phyloP scores from a whole-genome alignment of 768 basidiomycete species.

The Mrakia gelida region DNA sequence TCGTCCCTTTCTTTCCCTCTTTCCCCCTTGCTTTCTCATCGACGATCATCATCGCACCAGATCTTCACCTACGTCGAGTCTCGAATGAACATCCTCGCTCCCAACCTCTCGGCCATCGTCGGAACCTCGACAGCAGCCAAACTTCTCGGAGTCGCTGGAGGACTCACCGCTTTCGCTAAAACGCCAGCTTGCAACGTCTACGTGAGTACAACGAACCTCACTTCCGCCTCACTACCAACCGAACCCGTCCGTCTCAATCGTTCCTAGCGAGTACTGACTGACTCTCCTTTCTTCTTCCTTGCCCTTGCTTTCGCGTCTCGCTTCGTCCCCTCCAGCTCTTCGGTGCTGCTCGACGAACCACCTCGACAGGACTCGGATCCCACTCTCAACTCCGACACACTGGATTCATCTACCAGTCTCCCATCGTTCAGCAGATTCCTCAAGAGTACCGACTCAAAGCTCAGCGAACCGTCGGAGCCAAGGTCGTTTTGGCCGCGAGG shows the following conservation, averaged over 20 bases:
- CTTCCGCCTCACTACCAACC: background rate
- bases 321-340: constrained; percentile 58
- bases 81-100: constrained; percentile 95
- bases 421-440: constrained; percentile 76
- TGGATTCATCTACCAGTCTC: constrained; percentile 93
- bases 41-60: constrained; percentile 50
- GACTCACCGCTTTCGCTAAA: constrained; percentile 79
- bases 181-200: constrained; percentile 95
- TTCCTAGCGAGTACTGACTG: background rate
- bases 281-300: background rate
- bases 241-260: too few species aligned
- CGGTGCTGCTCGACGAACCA: constrained; percentile 87
- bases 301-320: too few species aligned
- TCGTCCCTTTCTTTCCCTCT: background rate
- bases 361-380: constrained; percentile 78
- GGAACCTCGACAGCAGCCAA: constrained; percentile 98
- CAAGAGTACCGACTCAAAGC: constrained; percentile 85
- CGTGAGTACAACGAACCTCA: constrained; percentile 51
- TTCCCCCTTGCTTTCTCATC: constrained; percentile 4
- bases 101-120: constrained; percentile 96
- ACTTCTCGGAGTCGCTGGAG: constrained; percentile 93
- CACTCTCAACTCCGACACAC: constrained; percentile 84
- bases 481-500: constrained; percentile 79
- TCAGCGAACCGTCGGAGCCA: constrained; percentile 89
- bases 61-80: constrained; percentile 99